phyloP scores from a whole-genome alignment of 441 rosid genomes.

The Populus hybrid region DNA sequence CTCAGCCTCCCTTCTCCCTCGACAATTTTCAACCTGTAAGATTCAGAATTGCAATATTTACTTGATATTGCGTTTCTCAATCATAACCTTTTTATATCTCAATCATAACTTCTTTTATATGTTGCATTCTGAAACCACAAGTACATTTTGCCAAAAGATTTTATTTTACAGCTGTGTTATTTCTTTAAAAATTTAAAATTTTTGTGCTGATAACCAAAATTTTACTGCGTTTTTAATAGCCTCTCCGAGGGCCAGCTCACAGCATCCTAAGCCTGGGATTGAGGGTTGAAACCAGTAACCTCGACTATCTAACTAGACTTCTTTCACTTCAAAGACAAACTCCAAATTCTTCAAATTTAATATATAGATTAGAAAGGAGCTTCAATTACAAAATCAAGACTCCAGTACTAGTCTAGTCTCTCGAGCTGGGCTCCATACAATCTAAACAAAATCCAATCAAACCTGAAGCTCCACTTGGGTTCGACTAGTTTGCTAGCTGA shows the following conservation, averaged over 20 bases:
- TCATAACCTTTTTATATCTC: too few relatives aligned
- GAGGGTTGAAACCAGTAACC: neutral
- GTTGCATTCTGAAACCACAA: too few relatives aligned
- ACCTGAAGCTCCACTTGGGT: neutral
- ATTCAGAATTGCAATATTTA: too few relatives aligned
- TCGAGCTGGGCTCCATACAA: neutral
- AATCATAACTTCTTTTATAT: too few relatives aligned
- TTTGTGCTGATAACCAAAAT: too few relatives aligned
- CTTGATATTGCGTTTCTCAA: too few relatives aligned
- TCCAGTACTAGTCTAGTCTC: neutral
- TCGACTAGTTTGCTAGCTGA: neutral
- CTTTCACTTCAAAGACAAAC: neutral
- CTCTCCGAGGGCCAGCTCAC: neutral
- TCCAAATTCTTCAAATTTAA: neutral
- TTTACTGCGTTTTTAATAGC: neutral
- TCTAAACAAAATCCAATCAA: neutral
- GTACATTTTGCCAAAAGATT: too few relatives aligned
- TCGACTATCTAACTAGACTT: neutral
- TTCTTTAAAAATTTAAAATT: too few relatives aligned
- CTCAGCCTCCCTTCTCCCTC: too few relatives aligned
- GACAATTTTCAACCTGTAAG: too few relatives aligned
- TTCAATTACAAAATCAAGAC: neutral
- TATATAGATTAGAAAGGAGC: neutral
- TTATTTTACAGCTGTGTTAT: too few relatives aligned
- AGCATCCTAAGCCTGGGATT: neutral